phyloP scores from a whole-genome alignment of 345 rosid species.

The Pseudoturritis turrita region DNA sequence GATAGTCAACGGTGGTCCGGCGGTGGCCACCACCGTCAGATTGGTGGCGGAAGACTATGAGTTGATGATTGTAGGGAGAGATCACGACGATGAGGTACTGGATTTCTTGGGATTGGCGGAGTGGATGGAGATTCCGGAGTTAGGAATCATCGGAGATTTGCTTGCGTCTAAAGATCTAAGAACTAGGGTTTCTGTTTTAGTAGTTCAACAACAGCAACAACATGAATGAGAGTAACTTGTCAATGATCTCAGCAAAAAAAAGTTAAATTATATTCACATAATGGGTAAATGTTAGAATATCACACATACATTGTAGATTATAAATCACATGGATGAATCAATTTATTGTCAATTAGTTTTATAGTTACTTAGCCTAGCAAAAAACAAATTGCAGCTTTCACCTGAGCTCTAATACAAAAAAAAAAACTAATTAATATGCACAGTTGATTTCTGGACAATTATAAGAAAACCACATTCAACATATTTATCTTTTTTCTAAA shows the following conservation, averaged over 20 bases:
- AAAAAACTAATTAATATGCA: too few species aligned
- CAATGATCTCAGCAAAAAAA: background rate
- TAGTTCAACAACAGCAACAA: conserved; percentile 53
- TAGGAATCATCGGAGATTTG: conserved; percentile 63
- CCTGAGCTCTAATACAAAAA: background rate
- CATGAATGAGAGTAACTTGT: conserved; percentile 11
- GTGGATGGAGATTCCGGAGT: conserved; percentile 69
- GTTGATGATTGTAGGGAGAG: conserved; percentile 54
- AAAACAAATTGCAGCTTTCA: background rate
- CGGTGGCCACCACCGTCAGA: conserved; percentile 30
- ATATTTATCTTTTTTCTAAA: too few species aligned
- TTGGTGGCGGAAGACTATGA: conserved; percentile 32
- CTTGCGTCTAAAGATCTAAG: conserved; percentile 51
- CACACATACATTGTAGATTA: background rate
- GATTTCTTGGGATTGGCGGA: conserved; percentile 42
- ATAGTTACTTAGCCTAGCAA: too few species aligned
- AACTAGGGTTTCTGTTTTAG: conserved; percentile 40
- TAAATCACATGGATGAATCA: background rate
- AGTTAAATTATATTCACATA: background rate
- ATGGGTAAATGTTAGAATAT: background rate
- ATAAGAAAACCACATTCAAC: too few species aligned
- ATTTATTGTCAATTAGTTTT: background rate
- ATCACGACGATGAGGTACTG: conserved; percentile 20
- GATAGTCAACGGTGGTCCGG: conserved; percentile 38
- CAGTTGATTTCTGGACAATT: too few species aligned